Evolutionary conservation across 495 filamentous ascomycete genomes (phyloP).

Genomic region (Penicillium steckii): DNA sequence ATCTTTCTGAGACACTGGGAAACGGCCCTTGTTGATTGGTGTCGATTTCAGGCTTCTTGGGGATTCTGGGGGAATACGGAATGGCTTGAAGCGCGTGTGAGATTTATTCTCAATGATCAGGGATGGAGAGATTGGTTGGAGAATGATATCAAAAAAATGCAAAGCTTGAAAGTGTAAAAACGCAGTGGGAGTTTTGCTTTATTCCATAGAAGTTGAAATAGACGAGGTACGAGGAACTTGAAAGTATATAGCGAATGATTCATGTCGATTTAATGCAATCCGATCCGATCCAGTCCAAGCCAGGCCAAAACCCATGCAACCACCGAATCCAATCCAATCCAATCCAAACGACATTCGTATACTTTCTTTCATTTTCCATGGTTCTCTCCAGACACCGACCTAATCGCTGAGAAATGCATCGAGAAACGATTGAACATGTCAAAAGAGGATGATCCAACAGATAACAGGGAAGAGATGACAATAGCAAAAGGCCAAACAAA

Average conservation of each 20-base stretch:
- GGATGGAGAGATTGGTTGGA: slow-evolving; percentile 33
- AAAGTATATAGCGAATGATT: neutral
- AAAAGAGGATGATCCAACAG: neutral
- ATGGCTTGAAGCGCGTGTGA: slow-evolving; percentile 40
- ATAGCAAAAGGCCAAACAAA: neutral
- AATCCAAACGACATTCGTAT: slow-evolving; percentile 9
- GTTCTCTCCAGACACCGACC: slow-evolving; percentile 27
- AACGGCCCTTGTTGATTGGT: slow-evolving; percentile 42
- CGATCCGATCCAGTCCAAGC: neutral
- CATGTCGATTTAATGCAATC: neutral
- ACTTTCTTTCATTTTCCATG: slow-evolving; percentile 26
- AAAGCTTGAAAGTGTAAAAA: too few relatives aligned
- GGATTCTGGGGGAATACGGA: slow-evolving; percentile 44
- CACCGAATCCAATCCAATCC: slow-evolving; percentile 1
- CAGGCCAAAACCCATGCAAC: neutral
- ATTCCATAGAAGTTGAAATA: too few relatives aligned
- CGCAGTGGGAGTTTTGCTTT: too few relatives aligned
- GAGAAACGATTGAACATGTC: slow-evolving; percentile 19
- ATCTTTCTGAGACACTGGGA: slow-evolving; percentile 37
- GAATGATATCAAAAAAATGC: neutral
- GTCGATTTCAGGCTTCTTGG: slow-evolving; percentile 43
- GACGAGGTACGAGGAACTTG: neutral
- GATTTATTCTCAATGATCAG: slow-evolving; percentile 30
- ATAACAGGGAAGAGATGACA: neutral
- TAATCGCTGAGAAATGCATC: slow-evolving; percentile 46